Evolutionary conservation across 2,329 filamentous ascomycete species (phyloP).

Genomic region (Pseudogymnoascus sp.): DNA sequence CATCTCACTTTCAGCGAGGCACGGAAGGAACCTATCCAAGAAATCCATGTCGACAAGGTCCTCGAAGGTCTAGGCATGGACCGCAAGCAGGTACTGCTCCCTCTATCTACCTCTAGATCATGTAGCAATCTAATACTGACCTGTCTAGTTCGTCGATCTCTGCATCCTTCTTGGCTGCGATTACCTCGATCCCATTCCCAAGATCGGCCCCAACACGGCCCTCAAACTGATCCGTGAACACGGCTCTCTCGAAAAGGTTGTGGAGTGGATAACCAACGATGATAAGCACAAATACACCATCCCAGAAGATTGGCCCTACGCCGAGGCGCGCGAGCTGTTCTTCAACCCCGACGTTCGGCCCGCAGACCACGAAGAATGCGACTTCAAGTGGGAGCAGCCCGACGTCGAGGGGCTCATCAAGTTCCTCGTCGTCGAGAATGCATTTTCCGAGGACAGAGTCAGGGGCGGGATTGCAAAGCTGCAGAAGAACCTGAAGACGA

Average conservation of each 20-base stretch:
- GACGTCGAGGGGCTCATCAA: constrained; percentile 84
- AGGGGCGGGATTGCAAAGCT: constrained; percentile 68
- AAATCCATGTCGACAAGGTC: constrained; percentile 82
- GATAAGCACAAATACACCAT: constrained; percentile 72
- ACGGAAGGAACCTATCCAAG: constrained; percentile 93
- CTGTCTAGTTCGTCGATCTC: constrained; percentile 78
- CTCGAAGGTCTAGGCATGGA: constrained; percentile 86
- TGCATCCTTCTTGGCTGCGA: constrained; percentile 97
- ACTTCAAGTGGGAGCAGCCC: constrained; percentile 96
- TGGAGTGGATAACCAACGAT: constrained; percentile 70
- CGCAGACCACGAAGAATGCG: constrained; percentile 77
- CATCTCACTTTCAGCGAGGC: constrained; percentile 97
- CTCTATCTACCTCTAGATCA: background rate
- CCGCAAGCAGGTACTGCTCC: constrained; percentile 57
- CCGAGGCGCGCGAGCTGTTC: constrained; percentile 86
- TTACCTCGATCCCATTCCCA: constrained; percentile 93
- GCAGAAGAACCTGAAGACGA: constrained; percentile 82
- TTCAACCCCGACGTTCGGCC: constrained; percentile 79
- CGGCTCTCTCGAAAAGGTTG: constrained; percentile 76
- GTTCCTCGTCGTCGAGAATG: constrained; percentile 88
- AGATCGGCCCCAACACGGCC: constrained; percentile 84
- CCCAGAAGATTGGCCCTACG: constrained; percentile 94
- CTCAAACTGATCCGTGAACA: constrained; percentile 92
- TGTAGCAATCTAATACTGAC: background rate
- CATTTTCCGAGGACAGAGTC: constrained; percentile 92